Conservation (phyloP, 139 green algal species). For the Asterochloris erici region DNA sequence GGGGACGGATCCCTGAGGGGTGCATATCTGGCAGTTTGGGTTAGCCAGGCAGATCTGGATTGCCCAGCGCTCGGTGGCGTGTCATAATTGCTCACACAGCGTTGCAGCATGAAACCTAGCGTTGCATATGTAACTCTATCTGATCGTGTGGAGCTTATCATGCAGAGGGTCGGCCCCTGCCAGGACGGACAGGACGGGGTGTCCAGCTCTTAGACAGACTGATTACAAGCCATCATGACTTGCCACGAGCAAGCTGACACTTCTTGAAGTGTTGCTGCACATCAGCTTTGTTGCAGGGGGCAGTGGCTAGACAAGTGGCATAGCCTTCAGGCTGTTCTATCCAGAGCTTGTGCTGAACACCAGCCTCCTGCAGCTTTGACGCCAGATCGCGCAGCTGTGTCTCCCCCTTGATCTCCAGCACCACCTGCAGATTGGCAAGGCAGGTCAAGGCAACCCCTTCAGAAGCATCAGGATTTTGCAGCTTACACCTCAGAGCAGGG, state of each 20-base stretch:
- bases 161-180: no score
- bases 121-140: no score
- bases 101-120: no score
- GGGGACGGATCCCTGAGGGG: no score
- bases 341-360: conserved; percentile 89
- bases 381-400: conserved; percentile 69
- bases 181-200: no score
- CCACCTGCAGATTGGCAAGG: conserved; percentile 63
- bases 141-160: no score
- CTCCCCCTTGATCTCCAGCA: conserved; percentile 89
- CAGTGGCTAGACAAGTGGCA: conserved; percentile 86
- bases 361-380: conserved; percentile 63
- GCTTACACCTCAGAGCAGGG: background rate
- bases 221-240: no score
- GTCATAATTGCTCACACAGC: no score
- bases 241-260: conserved; percentile 59
- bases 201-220: no score
- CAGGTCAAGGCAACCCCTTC: background rate
- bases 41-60: no score
- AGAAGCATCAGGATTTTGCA: background rate
- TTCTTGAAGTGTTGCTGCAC: conserved; percentile 80
- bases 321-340: conserved; percentile 94
- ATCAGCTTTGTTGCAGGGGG: conserved; percentile 66
- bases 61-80: no score
- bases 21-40: no score